These are phyloP conservation scores for Trypethelium eluteriae DNA, from an alignment of 495 filamentous ascomycete species.

Conservation along the genomic window DNA sequence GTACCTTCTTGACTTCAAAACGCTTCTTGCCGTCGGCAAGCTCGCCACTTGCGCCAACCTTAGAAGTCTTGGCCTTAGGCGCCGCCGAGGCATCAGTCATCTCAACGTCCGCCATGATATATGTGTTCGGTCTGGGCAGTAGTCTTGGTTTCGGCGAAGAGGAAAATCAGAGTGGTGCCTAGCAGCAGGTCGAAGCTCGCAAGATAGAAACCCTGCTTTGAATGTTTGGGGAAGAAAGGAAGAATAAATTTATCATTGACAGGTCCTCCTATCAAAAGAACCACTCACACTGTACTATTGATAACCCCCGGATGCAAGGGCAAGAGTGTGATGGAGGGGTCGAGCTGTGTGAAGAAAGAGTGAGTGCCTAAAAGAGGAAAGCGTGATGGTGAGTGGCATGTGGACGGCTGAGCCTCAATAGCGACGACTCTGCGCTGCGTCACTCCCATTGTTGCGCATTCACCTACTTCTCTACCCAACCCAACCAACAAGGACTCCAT, in stretches of 20 bases:
- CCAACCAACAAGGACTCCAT: background rate
- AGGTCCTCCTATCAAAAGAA: background rate
- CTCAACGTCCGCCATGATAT: slow-evolving; percentile 86
- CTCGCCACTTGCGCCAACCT: slow-evolving; percentile 42
- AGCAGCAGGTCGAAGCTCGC: background rate
- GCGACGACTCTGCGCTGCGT: slow-evolving; percentile 2
- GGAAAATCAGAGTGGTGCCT: background rate
- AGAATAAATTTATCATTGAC: too few relatives aligned
- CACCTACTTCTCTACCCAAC: background rate
- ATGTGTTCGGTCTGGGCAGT: background rate
- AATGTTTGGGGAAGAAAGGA: too few relatives aligned
- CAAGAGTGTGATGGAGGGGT: slow-evolving; percentile 8
- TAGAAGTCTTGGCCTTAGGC: slow-evolving; percentile 46
- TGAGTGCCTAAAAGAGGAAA: background rate
- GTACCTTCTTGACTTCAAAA: slow-evolving; percentile 97
- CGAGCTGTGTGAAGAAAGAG: background rate
- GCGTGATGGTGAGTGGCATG: background rate
- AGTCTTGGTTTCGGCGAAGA: too few relatives aligned
- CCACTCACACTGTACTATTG: background rate
- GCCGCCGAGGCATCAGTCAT: slow-evolving; percentile 77
- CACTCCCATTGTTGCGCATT: background rate
- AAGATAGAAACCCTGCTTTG: background rate
- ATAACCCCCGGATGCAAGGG: background rate
- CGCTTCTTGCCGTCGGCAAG: slow-evolving; percentile 73
- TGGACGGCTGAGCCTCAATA: slow-evolving; percentile 4